These are phyloP conservation scores for Macrophomina phaseolina DNA, from an alignment of 2,329 filamentous ascomycete genomes.

Conservation along the genomic window DNA sequence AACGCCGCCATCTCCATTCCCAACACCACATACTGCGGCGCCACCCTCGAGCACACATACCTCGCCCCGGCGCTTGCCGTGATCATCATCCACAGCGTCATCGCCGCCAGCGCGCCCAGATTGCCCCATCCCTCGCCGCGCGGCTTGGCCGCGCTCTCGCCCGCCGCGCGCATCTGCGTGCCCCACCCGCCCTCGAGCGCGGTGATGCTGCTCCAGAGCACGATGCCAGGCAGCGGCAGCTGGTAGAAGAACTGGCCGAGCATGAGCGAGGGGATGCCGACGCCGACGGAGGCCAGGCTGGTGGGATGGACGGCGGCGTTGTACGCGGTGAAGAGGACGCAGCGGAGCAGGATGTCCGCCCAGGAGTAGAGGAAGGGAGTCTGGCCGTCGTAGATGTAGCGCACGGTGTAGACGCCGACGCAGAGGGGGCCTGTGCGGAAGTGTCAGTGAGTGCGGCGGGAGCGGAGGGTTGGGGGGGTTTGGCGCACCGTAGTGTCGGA, in stretches of 20 bases:
- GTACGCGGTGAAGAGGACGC: constrained; percentile 34
- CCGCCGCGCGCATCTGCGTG: constrained; percentile 38
- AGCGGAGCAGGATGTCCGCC: constrained; percentile 35
- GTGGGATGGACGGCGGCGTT: constrained; percentile 34
- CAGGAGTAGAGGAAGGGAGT: constrained; percentile 37
- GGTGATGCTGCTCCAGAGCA: constrained; percentile 44
- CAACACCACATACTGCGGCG: background rate
- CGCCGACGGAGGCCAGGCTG: constrained; percentile 28
- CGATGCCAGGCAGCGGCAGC: constrained; percentile 43
- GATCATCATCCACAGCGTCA: constrained; percentile 2
- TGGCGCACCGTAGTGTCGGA: constrained; percentile 37
- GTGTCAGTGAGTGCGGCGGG: too few relatives aligned
- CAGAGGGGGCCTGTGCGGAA: constrained; percentile 29
- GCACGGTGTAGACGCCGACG: constrained; percentile 36
- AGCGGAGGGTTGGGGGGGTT: too few relatives aligned
- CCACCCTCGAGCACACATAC: background rate
- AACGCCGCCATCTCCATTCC: background rate
- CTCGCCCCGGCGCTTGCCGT: background rate
- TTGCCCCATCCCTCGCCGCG: background rate
- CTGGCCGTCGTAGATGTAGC: constrained; percentile 39
- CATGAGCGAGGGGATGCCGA: constrained; percentile 27
- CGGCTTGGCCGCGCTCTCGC: background rate
- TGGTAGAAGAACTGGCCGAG: constrained; percentile 43
- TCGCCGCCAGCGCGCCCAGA: background rate
- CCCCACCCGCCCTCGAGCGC: constrained; percentile 44